Base-by-base conservation (phyloP, 202 grass and related monocot species). In the Carex sylvatica region DNA sequence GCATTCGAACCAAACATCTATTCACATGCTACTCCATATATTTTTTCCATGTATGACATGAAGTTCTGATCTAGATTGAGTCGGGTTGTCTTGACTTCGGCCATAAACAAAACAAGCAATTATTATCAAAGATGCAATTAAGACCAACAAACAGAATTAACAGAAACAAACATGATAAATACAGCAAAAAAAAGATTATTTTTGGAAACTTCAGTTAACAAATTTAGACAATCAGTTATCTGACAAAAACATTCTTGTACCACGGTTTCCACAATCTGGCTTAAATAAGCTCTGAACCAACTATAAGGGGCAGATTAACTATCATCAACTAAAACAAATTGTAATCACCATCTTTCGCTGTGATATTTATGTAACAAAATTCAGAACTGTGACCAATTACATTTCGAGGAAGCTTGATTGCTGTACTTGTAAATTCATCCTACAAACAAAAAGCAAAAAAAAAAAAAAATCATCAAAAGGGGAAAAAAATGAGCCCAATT, bases 351-450 rank as follows among this genome's bases (percentile, higher is more conserved):
- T 82, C 46, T 67, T 82, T 82, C 46, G 56, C 80, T 67, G 65
- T 67, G 35, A 55, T 70, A 64, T 82, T 63, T 68, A 82, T 82
- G 69, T 69, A 82, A 67, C 63, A 82, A 82, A 82, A 55, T 68
- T 82, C 63, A 69, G 38, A 82, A 82, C 38, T 69, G n/a, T 82
- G 61, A 28, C 14, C 61, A 54, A 82, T 82, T 55, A 82, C 61
- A 82, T 67, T 65, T 82, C 44, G 61, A 53, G 14, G 44, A 51
- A 56, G 46, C 38, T 46, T 68, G 64, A 82, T 51, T 40, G 62
- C 26, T 31, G 65, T 82, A 9, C 44, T 44, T 59, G 49, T 53
- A 65, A 56, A 53, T 36, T 61, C 44, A 82, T 36, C 80, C 80
- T 82, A 82, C 80, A 82, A 70, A 33, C 15, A 68, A 82, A 67